Conservation (phyloP, 2,329 filamentous ascomycete genomes). For the Fusarium pseudograminearum region DNA sequence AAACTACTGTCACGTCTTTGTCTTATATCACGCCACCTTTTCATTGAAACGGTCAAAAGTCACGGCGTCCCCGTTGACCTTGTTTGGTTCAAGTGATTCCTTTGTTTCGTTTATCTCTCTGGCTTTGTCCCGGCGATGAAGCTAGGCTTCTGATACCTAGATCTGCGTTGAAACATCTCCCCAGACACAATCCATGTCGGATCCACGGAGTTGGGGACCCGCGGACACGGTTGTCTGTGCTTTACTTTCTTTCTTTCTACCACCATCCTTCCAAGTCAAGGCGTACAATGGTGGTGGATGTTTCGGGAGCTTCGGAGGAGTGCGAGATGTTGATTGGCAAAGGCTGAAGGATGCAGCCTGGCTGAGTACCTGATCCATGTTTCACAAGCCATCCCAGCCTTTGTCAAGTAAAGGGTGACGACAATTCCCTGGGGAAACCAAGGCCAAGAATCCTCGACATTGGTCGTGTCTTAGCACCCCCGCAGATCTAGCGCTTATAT, state of each 20-base stretch:
- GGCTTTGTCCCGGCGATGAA: neutral
- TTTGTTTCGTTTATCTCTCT: neutral
- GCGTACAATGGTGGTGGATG: neutral
- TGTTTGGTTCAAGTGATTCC: too few species aligned
- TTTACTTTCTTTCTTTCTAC: neutral
- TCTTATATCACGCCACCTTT: neutral
- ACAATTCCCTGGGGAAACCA: neutral
- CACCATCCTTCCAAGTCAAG: neutral
- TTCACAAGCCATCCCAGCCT: neutral
- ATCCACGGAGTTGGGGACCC: neutral
- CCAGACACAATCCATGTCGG: neutral
- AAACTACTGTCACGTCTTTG: neutral
- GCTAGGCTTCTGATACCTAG: neutral
- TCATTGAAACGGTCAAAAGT: neutral
- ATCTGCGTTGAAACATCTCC: neutral
- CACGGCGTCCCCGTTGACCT: neutral
- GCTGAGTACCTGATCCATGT: constrained; percentile 4
- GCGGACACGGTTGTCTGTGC: neutral
- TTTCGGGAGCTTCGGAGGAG: constrained; percentile 1
- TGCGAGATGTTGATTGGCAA: neutral
- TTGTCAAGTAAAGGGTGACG: neutral
- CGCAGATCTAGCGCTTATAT: constrained; percentile 24
- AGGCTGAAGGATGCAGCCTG: neutral
- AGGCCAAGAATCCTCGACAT: neutral
- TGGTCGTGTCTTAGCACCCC: constrained; percentile 11